phyloP scores from a whole-genome alignment of 371 early-diverging fungal genomes.

The Rozella allomycis region DNA sequence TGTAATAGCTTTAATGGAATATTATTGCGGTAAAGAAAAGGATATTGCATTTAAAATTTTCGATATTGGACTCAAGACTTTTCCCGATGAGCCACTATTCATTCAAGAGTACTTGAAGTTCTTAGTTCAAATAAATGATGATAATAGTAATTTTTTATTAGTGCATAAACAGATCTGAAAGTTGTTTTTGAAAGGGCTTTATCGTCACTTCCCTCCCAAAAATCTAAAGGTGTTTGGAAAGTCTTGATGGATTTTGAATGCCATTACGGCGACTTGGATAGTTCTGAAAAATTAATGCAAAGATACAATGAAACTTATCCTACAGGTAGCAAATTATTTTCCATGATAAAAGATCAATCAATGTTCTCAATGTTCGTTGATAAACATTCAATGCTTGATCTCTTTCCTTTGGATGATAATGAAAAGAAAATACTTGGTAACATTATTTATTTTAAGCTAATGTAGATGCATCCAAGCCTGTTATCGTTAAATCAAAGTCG shows the following conservation, averaged over 20 bases:
- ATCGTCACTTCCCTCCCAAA: conserved; percentile 42
- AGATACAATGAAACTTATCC: conserved; percentile 46
- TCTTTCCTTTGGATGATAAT: too few relatives aligned
- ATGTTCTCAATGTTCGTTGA: too few relatives aligned
- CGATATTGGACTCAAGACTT: conserved; percentile 57
- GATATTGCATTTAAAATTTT: conserved; percentile 72
- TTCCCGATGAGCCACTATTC: conserved; percentile 36
- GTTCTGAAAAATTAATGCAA: conserved; percentile 48
- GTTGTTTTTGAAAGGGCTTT: conserved; percentile 69
- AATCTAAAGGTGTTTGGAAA: conserved; percentile 48
- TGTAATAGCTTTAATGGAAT: conserved; percentile 86
- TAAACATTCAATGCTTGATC: too few relatives aligned
- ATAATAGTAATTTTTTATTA: conserved; percentile 37
- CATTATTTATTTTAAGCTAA: too few relatives aligned
- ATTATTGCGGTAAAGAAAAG: conserved; percentile 62
- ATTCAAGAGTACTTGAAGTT: conserved; percentile 51
- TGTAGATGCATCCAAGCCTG: too few relatives aligned
- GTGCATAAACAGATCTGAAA: conserved; percentile 53
- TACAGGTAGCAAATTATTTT: conserved; percentile 5
- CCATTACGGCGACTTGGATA: conserved; percentile 58
- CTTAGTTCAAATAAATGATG: conserved; percentile 66
- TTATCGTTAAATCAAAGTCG: too few relatives aligned
- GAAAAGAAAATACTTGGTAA: too few relatives aligned
- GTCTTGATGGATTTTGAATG: conserved; percentile 60
- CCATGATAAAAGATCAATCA: too few relatives aligned